phyloP scores from a whole-genome alignment of 2,329 filamentous ascomycete species.

The Aureobasidium pullulans region DNA sequence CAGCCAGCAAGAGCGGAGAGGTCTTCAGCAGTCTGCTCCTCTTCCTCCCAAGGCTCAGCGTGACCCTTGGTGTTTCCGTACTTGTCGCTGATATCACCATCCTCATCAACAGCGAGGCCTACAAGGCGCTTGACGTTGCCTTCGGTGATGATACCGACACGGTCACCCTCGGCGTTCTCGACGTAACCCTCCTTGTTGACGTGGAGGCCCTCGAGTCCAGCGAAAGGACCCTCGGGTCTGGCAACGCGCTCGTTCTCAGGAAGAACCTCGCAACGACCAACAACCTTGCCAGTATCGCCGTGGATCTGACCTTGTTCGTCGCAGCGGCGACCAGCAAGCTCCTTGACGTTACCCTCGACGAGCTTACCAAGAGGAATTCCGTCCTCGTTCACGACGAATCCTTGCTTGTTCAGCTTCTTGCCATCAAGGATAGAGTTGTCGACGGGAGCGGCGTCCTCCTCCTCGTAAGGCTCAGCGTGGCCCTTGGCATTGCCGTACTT shows the following conservation, averaged over 20 bases:
- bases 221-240: constrained; percentile 59
- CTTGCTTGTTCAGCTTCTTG: constrained; percentile 50
- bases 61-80: constrained; percentile 58
- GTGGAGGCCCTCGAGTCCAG: constrained; percentile 56
- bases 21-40: constrained; percentile 42
- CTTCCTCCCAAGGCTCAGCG: constrained; percentile 49
- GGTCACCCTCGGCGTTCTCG: constrained; percentile 70
- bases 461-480: constrained; percentile 48
- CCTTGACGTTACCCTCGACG: constrained; percentile 49
- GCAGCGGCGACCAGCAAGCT: constrained; percentile 49
- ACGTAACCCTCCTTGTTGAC: constrained; percentile 64
- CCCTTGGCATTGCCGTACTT: constrained; percentile 56
- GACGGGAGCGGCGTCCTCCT: constrained; percentile 36
- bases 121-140: constrained; percentile 66
- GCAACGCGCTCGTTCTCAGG: constrained; percentile 50
- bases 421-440: constrained; percentile 50
- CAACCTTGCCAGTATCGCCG: constrained; percentile 48
- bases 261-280: constrained; percentile 52
- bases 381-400: constrained; percentile 47
- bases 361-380: constrained; percentile 50
- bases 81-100: constrained; percentile 74
- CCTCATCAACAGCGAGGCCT: constrained; percentile 69
- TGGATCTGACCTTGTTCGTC: constrained; percentile 50
- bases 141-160: constrained; percentile 63
- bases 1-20: constrained; percentile 55